Base-by-base conservation (phyloP, 495 filamentous ascomycete genomes). In the Darksidea phi region DNA sequence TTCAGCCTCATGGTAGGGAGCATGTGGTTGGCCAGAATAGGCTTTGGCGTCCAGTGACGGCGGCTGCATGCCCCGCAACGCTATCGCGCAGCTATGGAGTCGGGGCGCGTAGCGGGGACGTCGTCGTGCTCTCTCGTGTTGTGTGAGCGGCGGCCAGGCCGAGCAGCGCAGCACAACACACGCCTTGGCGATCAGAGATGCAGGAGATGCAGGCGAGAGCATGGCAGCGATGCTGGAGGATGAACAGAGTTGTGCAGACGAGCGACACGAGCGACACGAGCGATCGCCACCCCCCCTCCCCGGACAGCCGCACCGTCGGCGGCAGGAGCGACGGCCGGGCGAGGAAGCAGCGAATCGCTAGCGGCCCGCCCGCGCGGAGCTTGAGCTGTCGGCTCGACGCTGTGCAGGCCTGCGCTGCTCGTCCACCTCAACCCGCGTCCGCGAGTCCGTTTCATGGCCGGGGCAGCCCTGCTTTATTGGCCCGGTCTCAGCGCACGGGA, bases 401-500 rank as follows among this genome's bases (percentile, higher is more conserved):
- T 20, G 5, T 18, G 6, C 18, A 23, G 23, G 23, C 10, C 49
- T 25, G n/a, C n/a, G n/a, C 17, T 37, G 2, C 13, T 11, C 26
- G 23, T 18, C 24, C 23, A 32, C 24, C 26, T 21, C 23, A 17
- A 23, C 24, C 26, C 36, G 36, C 21, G 18, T n/a, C 37, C 37
- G 41, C 24, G 49, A 48, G 45, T 59, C 55, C 55, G 54, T 54
- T 64, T 64, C 61, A 64, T 34, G 47, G 42, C 42, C 54, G 48
- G 45, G 38, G 41, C 32, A 21, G 41, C 13, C 23, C 1, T 26
- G 32, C 25, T 36, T 17, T 24, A 59, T 64, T 64, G 61, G 61
- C 28, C 45, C 54, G 54, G 61, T 64, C 55, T 64, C 61, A 64
- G 61, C 37, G 48, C 34, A 45, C 43, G 23, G 51, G 60, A n/a